Evolutionary conservation across 225 moss, liverwort and hornwort species (phyloP).

Genomic region (Bryoerythrophyllum caledonicum): DNA sequence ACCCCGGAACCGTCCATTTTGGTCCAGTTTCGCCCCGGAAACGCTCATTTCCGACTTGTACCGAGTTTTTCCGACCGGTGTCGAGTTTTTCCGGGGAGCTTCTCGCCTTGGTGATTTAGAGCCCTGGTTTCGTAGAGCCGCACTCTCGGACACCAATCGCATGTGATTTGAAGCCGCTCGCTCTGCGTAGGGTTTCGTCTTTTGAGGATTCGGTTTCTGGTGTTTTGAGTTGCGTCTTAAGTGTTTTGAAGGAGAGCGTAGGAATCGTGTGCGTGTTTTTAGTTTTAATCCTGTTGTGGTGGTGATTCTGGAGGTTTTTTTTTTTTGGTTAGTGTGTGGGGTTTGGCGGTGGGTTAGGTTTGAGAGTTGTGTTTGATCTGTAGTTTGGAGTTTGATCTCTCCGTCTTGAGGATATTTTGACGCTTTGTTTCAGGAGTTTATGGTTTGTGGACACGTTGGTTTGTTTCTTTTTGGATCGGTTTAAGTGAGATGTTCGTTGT

Average conservation of each 20-base stretch:
- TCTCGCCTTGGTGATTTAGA: not conserved
- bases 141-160: not conserved
- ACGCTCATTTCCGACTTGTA: not conserved
- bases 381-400: constrained; percentile 9
- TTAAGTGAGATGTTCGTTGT: not conserved
- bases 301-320: not conserved
- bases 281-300: not conserved
- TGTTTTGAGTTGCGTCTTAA: constrained; percentile 4
- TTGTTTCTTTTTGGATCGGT: not conserved
- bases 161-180: not conserved
- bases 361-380: constrained; percentile 5
- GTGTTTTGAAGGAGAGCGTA: too few species aligned
- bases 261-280: constrained; percentile 1
- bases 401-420: not conserved
- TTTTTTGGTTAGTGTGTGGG: not conserved
- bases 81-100: not conserved
- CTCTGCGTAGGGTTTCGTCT: not conserved
- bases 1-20: not conserved
- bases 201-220: not conserved
- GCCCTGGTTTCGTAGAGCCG: constrained; percentile 15
- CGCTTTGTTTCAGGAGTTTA: not conserved
- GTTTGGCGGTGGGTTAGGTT: not conserved
- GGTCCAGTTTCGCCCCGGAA: not conserved
- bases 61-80: not conserved
- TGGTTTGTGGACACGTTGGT: not conserved